Conservation (phyloP, 495 filamentous ascomycete genomes). For the Talaromyces adpressus region DNA sequence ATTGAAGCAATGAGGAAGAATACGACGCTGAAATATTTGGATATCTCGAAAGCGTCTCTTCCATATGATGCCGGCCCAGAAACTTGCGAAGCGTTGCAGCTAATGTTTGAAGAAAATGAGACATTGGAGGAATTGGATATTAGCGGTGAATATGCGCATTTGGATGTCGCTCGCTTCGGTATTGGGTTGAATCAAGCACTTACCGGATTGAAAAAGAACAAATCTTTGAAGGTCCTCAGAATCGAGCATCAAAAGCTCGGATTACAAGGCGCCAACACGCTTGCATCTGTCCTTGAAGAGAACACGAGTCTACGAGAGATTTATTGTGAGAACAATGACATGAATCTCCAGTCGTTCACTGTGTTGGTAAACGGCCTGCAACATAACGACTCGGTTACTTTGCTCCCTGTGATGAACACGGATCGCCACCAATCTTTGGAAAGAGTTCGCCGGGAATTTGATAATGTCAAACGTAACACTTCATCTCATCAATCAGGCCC, state of each 20-base stretch:
- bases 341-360: constrained; percentile 70
- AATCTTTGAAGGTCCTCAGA: constrained; percentile 62
- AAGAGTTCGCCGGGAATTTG: constrained; percentile 52
- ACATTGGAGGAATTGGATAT: constrained; percentile 75
- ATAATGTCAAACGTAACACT: constrained; percentile 40
- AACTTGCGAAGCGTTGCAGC: constrained; percentile 64
- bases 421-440: constrained; percentile 57
- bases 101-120: constrained; percentile 71
- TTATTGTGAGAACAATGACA: constrained; percentile 72
- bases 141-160: constrained; percentile 80
- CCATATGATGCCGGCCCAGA: constrained; percentile 69
- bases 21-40: constrained; percentile 67
- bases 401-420: constrained; percentile 58
- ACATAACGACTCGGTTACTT: constrained; percentile 57
- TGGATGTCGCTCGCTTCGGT: constrained; percentile 81
- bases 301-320: constrained; percentile 61
- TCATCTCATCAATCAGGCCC: constrained; percentile 19
- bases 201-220: constrained; percentile 69
- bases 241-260: constrained; percentile 64
- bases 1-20: constrained; percentile 66
- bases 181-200: constrained; percentile 74
- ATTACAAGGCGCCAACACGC: constrained; percentile 64
- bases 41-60: constrained; percentile 81
- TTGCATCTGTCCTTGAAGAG: constrained; percentile 67
- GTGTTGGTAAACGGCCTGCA: constrained; percentile 67